phyloP scores from a whole-genome alignment of 805 yeast species.

The Suhomyces tanzawaensis region DNA sequence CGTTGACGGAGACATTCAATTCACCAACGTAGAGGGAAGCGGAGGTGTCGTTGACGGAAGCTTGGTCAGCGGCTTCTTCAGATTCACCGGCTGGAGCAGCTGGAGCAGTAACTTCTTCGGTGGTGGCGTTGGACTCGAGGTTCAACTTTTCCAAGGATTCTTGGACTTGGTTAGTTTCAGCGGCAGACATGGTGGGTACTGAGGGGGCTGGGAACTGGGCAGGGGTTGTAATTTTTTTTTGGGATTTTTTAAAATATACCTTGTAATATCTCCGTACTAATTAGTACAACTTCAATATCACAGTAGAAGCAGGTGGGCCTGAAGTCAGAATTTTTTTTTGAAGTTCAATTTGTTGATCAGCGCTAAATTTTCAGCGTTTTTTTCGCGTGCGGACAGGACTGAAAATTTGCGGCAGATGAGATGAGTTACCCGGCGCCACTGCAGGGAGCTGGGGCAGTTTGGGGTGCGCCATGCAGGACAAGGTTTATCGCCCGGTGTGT shows the following conservation, averaged over 20 bases:
- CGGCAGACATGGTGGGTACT: conserved; percentile 23
- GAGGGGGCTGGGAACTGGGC: conserved; percentile 1
- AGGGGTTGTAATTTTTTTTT: conserved; percentile 10
- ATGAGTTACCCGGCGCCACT: conserved; percentile 1
- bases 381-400: conserved; percentile 1
- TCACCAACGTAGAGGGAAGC: conserved; percentile 98
- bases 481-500: too few relatives aligned
- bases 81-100: conserved; percentile 26
- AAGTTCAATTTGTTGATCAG: neutral
- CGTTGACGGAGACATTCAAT: conserved; percentile 87
- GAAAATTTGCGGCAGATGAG: conserved; percentile 2
- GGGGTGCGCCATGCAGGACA: too few relatives aligned
- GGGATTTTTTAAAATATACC: conserved; percentile 8
- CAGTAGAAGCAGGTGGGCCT: neutral
- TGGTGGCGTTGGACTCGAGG: conserved; percentile 24
- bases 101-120: conserved; percentile 20
- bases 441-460: neutral
- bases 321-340: neutral
- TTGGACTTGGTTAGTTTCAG: conserved; percentile 44
- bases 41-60: conserved; percentile 53
- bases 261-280: neutral
- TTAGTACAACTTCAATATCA: neutral
- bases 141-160: conserved; percentile 49
- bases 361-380: neutral
- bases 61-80: conserved; percentile 29